phyloP scores from a whole-genome alignment of 129 eudicot species.

The Saposhnikovia divaricata region DNA sequence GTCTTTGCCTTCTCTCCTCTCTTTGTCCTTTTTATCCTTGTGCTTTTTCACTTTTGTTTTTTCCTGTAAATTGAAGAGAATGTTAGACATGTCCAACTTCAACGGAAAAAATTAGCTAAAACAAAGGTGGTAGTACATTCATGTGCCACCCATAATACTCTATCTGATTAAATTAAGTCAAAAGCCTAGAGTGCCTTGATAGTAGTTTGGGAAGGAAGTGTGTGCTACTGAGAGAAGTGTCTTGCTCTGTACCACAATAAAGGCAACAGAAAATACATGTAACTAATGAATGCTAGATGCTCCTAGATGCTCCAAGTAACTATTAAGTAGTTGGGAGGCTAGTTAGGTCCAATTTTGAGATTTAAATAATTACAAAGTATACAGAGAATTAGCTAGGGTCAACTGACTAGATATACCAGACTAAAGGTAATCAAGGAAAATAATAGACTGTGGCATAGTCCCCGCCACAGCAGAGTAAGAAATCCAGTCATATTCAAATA shows the following conservation, averaged over 20 bases:
- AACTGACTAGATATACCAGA: not conserved
- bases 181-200: not conserved
- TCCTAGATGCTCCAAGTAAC: not conserved
- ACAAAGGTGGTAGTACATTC: not conserved
- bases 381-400: not conserved
- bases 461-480: not conserved
- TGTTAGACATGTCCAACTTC: not conserved
- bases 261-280: not conserved
- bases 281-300: not conserved
- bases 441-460: not conserved
- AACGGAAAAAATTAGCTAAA: not conserved
- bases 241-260: not conserved
- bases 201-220: not conserved
- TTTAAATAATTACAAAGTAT: not conserved
- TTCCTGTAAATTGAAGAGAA: conserved; percentile 31
- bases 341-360: not conserved
- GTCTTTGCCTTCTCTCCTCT: conserved; percentile 53
- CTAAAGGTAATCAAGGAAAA: not conserved
- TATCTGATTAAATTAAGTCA: not conserved
- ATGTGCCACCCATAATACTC: not conserved
- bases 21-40: conserved; percentile 63
- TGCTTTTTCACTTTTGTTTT: conserved; percentile 59
- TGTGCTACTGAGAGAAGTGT: not conserved
- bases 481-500: not conserved
- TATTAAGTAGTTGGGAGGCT: not conserved